Evolutionary conservation across 2,329 filamentous ascomycete genomes (phyloP), one percentile per base, ranked within the genome.

Genomic region (Phialocephala subalpina): DNA sequence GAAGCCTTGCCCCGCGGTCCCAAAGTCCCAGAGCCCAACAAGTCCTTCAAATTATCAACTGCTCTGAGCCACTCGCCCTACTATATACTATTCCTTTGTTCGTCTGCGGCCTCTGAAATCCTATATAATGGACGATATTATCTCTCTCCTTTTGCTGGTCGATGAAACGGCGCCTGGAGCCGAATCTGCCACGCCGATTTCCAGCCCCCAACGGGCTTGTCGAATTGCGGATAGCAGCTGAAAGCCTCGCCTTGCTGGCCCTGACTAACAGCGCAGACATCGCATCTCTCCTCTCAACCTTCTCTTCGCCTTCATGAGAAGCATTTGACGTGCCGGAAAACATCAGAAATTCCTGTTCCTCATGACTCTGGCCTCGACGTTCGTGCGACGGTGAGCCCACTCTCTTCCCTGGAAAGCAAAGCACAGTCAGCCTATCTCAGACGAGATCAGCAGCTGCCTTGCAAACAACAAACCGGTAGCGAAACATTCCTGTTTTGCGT

Each of bases 161-260:
- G 25, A 57, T 57, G 33, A 57, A 57, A 57, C 55, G 33, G 11
- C 8, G 33, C 14, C 35, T 38, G 29, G 29, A 57, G 38, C 55
- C n/a, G 49, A 53, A 14, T 53, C 49, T 38, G 29, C 55, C 35
- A 36, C 55, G 33, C 11, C 22, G 25, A 18, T 27, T 59, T 64
- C 35, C 62, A 59, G 62, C 62, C 56, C 62, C 56, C 56, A 59
- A 59, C 56, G 22, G 40, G 56, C 55, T 59, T 64, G 62, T 59
- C 56, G 49, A 53, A 63, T 58, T 58, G 20, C 35, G 22, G 20
- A 52, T 35, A 56, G 35, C 36, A 58, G 62, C 62, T 64, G 62
- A 64, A 64, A 63, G 22, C 53, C 47, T 38, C 52, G 49, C 52
- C 56, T 25, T 56, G 49, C 40, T 62, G 53, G 29, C 53, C 56